Evolutionary conservation across 352 stramenopile genomes (phyloP).

Genomic region (Globisporangium apiculatum): DNA sequence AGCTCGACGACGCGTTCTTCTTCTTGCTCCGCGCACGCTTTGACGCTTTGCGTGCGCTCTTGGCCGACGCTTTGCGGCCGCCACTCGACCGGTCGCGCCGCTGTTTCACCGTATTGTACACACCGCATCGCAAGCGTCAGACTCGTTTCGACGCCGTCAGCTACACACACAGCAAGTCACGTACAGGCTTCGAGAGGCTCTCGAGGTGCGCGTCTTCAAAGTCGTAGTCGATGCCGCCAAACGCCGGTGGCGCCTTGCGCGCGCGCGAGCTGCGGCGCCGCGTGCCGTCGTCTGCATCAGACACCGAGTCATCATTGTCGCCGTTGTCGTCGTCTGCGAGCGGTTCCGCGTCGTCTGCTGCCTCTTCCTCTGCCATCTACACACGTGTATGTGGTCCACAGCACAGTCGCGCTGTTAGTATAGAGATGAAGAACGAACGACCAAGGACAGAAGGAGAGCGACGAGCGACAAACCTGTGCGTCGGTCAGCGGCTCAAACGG

Average conservation of each 20-base stretch:
- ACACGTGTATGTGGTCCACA: neutral
- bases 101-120: neutral
- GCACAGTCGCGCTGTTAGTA: neutral
- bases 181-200: slow-evolving; percentile 13
- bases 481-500: slow-evolving; percentile 2
- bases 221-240: slow-evolving; percentile 10
- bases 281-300: slow-evolving; percentile 5
- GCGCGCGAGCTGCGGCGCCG: slow-evolving; percentile 11
- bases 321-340: slow-evolving; percentile 7
- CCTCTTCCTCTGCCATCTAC: slow-evolving; percentile 19
- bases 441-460: neutral
- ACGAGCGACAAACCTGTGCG: slow-evolving; percentile 2
- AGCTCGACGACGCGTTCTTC: slow-evolving; percentile 9
- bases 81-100: slow-evolving; percentile 5
- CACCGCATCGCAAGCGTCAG: too few relatives aligned
- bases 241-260: slow-evolving; percentile 9
- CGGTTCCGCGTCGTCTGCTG: slow-evolving; percentile 24
- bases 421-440: neutral
- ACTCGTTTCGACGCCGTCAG: neutral
- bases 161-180: neutral
- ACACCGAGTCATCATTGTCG: neutral
- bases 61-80: slow-evolving; percentile 4
- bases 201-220: slow-evolving; percentile 11
- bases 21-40: slow-evolving; percentile 12
- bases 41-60: neutral